Conservation (phyloP, 345 rosid species). For the Sonneratia caseolaris region DNA sequence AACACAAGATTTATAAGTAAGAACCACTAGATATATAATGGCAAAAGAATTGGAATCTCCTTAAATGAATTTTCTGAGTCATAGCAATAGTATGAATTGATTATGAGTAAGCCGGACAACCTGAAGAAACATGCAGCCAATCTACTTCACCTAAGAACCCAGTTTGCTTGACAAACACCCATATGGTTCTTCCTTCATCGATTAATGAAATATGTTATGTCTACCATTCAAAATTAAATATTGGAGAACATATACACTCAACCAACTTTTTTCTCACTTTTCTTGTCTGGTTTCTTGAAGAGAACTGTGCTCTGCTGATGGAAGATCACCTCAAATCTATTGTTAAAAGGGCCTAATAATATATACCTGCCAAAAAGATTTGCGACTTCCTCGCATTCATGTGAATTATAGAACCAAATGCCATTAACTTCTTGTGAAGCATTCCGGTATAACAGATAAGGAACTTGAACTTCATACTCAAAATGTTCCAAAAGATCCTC, state of each 20-base stretch:
- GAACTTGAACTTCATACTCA: conserved; percentile 50
- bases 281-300: background rate
- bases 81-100: background rate
- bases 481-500: conserved; percentile 54
- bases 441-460: conserved; percentile 47
- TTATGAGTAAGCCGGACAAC: background rate
- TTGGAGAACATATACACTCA: background rate
- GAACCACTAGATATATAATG: background rate
- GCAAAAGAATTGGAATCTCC: background rate
- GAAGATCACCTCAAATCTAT: background rate
- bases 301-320: background rate
- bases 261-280: background rate
- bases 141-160: background rate
- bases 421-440: conserved; percentile 56
- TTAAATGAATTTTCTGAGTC: background rate
- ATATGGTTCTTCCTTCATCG: background rate
- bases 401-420: conserved; percentile 49
- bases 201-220: background rate
- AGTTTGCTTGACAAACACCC: background rate
- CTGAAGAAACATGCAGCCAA: no score
- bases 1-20: background rate
- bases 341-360: background rate
- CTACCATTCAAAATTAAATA: background rate
- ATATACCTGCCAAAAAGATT: conserved; percentile 43
- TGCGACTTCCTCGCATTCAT: conserved; percentile 54